Conservation (phyloP, 352 stramenopile genomes). For the Chrysophaeum taylorii region DNA sequence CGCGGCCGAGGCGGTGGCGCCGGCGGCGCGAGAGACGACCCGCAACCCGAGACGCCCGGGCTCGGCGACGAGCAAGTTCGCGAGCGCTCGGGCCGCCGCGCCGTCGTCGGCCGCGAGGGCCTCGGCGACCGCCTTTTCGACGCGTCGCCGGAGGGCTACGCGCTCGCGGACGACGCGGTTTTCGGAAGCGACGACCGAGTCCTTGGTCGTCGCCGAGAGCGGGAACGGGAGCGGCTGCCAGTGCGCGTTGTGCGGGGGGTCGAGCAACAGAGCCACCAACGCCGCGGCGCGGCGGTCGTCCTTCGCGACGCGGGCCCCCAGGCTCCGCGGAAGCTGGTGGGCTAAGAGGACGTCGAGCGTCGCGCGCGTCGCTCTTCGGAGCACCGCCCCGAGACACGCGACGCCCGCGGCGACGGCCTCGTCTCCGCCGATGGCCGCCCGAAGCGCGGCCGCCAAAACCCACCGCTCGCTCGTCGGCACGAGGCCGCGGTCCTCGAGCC, state of each 20-base stretch:
- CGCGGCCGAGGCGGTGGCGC: neutral
- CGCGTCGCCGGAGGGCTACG: neutral
- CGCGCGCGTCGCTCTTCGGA: conserved; percentile 19
- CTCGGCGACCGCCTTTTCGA: conserved; percentile 6
- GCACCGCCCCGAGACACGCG: neutral
- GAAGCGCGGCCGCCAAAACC: neutral
- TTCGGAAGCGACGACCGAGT: neutral
- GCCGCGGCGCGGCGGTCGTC: neutral
- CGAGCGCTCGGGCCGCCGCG: neutral
- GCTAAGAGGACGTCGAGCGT: conserved; percentile 31
- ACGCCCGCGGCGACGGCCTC: neutral
- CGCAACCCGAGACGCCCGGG: neutral
- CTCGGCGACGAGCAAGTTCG: neutral
- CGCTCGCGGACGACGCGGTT: neutral
- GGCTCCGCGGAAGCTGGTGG: conserved; percentile 22
- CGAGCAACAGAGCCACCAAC: neutral
- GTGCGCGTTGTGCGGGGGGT: neutral
- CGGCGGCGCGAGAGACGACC: neutral
- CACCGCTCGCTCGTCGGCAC: neutral
- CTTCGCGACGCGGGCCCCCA: conserved; percentile 18
- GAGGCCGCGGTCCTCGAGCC: neutral
- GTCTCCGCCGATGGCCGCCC: neutral
- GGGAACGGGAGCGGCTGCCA: neutral
- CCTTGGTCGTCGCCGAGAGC: neutral
- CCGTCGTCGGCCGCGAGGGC: neutral